Conservation (phyloP, 2,329 filamentous ascomycete species). For the Penicillium hordei region DNA sequence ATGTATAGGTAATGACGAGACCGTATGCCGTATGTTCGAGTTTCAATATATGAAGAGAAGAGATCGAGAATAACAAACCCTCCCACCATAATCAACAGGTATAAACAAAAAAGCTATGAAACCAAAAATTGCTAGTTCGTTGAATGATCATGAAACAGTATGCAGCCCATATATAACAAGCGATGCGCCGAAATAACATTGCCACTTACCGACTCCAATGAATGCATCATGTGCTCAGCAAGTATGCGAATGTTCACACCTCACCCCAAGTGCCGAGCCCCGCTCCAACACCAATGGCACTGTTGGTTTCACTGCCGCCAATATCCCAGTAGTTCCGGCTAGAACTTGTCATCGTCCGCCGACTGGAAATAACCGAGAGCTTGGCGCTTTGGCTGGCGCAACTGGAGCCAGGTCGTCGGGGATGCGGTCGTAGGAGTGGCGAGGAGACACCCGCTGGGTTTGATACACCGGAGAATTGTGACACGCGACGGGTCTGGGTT, state of each 20-base stretch:
- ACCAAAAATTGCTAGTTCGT: neutral
- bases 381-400: slow-evolving; percentile 87
- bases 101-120: neutral
- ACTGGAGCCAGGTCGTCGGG: slow-evolving; percentile 58
- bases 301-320: slow-evolving; percentile 75
- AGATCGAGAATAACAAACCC: neutral
- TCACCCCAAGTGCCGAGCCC: slow-evolving; percentile 80
- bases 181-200: neutral
- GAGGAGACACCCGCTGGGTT: slow-evolving; percentile 31
- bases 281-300: slow-evolving; percentile 66
- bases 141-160: neutral
- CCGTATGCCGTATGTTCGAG: neutral
- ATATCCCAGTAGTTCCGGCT: slow-evolving; percentile 92
- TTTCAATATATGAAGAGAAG: slow-evolving; percentile 5
- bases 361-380: slow-evolving; percentile 68
- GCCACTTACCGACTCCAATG: neutral
- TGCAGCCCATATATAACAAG: neutral
- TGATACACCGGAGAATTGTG: slow-evolving; percentile 37
- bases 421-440: slow-evolving; percentile 45
- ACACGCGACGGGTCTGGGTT: slow-evolving; percentile 56
- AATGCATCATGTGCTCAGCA: neutral
- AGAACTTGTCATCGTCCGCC: slow-evolving; percentile 58
- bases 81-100: neutral
- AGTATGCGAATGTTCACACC: slow-evolving; percentile 46
- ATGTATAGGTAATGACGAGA: neutral